These are phyloP conservation scores for Deinandra increscens DNA, from an alignment of 129 eudicot genomes.

Conservation along the genomic window DNA sequence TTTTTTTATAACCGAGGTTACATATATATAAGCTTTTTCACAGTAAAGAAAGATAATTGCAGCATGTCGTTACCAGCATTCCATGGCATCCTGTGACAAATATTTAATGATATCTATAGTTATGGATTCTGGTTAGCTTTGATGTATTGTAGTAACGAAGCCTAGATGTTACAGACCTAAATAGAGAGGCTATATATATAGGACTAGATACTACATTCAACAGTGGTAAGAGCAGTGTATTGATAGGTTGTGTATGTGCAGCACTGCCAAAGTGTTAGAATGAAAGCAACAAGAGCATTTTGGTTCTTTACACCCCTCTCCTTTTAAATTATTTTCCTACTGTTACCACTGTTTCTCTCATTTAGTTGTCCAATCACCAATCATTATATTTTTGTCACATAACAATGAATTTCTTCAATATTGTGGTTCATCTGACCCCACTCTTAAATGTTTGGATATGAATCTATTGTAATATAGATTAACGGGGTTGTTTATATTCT, in stretches of 20 bases:
- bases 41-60: not conserved
- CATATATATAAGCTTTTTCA: no score
- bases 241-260: conserved; percentile 5
- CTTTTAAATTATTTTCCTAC: conserved; percentile 15
- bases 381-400: conserved; percentile 24
- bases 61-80: conserved; percentile 1
- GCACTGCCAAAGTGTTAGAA: conserved; percentile 18
- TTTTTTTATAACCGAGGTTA: no score
- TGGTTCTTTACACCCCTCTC: conserved; percentile 21
- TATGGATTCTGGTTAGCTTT: conserved; percentile 9
- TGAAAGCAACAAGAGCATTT: conserved; percentile 38
- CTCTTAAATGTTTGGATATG: not conserved
- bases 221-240: conserved; percentile 11
- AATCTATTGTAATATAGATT: not conserved
- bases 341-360: conserved; percentile 21
- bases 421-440: not conserved
- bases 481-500: no score
- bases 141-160: conserved; percentile 19
- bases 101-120: conserved; percentile 15
- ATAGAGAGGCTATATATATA: conserved; percentile 22
- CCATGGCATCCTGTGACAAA: conserved; percentile 17
- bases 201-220: conserved; percentile 23
- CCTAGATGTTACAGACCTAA: conserved; percentile 24
- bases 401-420: not conserved
- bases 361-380: conserved; percentile 37